Base-by-base conservation (phyloP, 75 land plant genomes). In the Gnetum montanum region DNA sequence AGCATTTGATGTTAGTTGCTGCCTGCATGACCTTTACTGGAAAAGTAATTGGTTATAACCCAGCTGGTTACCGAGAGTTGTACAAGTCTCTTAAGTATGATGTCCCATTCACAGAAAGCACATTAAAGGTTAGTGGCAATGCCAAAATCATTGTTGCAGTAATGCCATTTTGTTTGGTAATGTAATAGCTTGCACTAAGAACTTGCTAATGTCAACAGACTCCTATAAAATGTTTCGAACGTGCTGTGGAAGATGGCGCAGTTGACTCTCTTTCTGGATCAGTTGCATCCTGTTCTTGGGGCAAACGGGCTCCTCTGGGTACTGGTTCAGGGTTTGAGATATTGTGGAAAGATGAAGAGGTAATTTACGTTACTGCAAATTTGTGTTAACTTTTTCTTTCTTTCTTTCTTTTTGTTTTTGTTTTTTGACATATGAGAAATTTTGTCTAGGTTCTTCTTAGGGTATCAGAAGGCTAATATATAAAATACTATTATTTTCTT, bases 61-160 rank as follows among this genome's bases (percentile, higher is more conserved):
- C 66, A 45, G 55, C 72, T 69, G 98, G 98, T 40, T 85, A 68
- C 37, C 73, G 69, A 45, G 82, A 82, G 24, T 57, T 94, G 11
- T 74, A 69, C 33, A 74, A 63, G 2, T 60, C 72, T 16, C 36
- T 80, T 25, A 64, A 80, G 36, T 48, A 79, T 22, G 80, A 81
- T 70, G 90, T 82, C 19, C 98, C 98, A 41, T 82, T 94, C 43
- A 80, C 80, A 11, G 86, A 78, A 46, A 80, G 82, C 5, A 77
- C 93, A 8, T 58, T 86, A 18, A 66, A 64, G 78, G 97, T 87
- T 74, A 80, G 81, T n/a, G n/a, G n/a, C n/a, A 6, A 38, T 49
- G 6, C 30, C 26, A 13, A 15, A 18, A 22, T 34, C 13, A 22
- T 35, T 64, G 47, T 29, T 36, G 4, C 25, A 36, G 22, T 28